Conservation (phyloP, 1,284 basidiomycete species). For the Peniophora sp. region DNA sequence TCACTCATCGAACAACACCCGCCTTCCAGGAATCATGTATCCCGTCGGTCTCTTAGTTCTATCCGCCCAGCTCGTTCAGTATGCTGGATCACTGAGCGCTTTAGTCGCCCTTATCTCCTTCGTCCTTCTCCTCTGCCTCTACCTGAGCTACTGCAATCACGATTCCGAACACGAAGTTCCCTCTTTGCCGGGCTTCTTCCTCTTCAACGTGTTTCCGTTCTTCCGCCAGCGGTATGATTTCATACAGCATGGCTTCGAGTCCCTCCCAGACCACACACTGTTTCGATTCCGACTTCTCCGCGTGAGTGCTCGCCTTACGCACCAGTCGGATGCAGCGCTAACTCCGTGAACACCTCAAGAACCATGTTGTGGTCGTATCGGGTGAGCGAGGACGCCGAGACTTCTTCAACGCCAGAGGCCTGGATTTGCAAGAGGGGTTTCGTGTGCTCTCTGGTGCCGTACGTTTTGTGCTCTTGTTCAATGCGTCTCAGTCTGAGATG, state of each 20-base stretch:
- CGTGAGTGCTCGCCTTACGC: constrained; percentile 20
- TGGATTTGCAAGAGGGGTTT: constrained; percentile 71
- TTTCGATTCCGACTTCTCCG: constrained; percentile 62
- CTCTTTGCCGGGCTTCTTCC: constrained; percentile 45
- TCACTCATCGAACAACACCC: background rate
- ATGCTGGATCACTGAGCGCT: constrained; percentile 44
- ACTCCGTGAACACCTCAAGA: constrained; percentile 25
- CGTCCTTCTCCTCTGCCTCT: constrained; percentile 30
- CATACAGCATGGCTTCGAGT: constrained; percentile 55
- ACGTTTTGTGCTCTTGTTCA: constrained; percentile 18
- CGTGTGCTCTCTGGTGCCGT: constrained; percentile 69
- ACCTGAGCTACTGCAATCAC: constrained; percentile 11
- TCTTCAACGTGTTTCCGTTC: constrained; percentile 54
- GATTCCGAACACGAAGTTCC: constrained; percentile 31
- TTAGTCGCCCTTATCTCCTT: constrained; percentile 47
- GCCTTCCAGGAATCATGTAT: constrained; percentile 35
- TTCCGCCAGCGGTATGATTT: constrained; percentile 64
- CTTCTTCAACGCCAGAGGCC: constrained; percentile 58
- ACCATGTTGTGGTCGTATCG: constrained; percentile 62
- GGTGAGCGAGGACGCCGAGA: constrained; percentile 60
- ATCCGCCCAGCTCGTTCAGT: constrained; percentile 48
- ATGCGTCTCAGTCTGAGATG: background rate
- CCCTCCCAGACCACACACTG: constrained; percentile 47
- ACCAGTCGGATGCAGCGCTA: constrained; percentile 20
- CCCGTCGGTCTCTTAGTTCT: constrained; percentile 46